Evolutionary conservation across 768 basidiomycete species (phyloP).

Genomic region (Daedaleopsis sinensis): DNA sequence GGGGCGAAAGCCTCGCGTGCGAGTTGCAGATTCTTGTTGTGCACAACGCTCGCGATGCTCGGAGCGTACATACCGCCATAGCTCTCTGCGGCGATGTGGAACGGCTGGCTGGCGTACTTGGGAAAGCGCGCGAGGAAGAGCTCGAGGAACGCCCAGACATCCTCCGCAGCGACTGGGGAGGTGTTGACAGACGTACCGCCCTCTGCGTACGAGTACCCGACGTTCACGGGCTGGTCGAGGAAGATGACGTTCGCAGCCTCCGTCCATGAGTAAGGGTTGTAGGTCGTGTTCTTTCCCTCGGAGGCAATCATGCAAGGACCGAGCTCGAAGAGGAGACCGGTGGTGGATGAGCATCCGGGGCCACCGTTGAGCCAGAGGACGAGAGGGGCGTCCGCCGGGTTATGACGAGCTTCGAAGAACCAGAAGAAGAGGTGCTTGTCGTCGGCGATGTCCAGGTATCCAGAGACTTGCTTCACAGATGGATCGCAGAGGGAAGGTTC

Average conservation of each 20-base stretch:
- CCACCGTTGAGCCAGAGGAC: conserved; percentile 92
- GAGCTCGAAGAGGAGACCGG: conserved; percentile 89
- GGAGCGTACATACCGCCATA: conserved; percentile 79
- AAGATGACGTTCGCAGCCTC: conserved; percentile 75
- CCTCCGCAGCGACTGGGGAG: conserved; percentile 85
- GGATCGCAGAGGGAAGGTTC: conserved; percentile 53
- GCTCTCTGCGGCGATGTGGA: conserved; percentile 83
- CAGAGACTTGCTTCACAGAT: conserved; percentile 53
- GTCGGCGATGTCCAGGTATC: conserved; percentile 59
- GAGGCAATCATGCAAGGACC: conserved; percentile 83
- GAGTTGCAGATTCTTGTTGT: conserved; percentile 71
- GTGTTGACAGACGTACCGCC: conserved; percentile 76
- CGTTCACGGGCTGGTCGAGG: conserved; percentile 82
- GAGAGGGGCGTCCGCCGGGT: conserved; percentile 78
- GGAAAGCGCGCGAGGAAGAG: conserved; percentile 80
- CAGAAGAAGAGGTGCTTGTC: conserved; percentile 64
- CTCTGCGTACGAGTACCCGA: conserved; percentile 87
- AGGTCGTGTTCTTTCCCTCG: conserved; percentile 67
- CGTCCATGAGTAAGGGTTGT: conserved; percentile 89
- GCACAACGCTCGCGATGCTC: conserved; percentile 81
- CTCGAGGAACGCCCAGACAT: conserved; percentile 85
- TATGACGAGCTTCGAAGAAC: conserved; percentile 86
- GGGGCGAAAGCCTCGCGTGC: conserved; percentile 37
- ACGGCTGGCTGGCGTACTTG: conserved; percentile 66
- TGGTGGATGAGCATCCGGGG: conserved; percentile 44